Evolutionary conservation across 1,284 basidiomycete species (phyloP), one percentile per base, ranked within the genome.

Genomic region (Pseudozyma sp.): DNA sequence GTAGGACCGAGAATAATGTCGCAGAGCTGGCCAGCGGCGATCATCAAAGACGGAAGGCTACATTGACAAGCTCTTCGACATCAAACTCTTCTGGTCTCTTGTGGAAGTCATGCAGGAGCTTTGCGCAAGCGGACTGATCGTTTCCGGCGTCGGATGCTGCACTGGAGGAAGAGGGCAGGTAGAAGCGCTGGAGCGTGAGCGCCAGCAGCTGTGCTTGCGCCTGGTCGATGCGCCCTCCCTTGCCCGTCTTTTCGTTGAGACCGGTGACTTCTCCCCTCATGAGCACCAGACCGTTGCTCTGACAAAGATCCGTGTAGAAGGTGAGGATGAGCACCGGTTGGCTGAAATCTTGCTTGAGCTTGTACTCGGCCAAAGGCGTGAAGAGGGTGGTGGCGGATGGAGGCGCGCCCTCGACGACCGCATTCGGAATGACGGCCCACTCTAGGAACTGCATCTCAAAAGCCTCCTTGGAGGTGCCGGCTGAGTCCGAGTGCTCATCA

Each of bases 291-390:
- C 89, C 90, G 83, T 98, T 95, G 7, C 90, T 90, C 30, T 88
- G 83, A 1, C 90, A 89, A 7, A 99, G 86, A 81, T 99, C 96
- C 42, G 95, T 92, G 85, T 98, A 97, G 84, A 94, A 90, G 7
- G 96, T 97, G 49, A 98, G 83, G 37, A 93, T 92, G 30, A 99
- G 88, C 80, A 93, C 92, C 0, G 96, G 95, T 39, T 94, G 94
- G 4, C 96, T 93, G 85, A 92, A 98, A 47, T 92, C 89, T 68
- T 89, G 89, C 34, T 92, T 90, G 61, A 90, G 87, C 86, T 98
- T 97, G 89, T 94, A 99, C 86, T 98, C 96, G 76, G 93, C 92
- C 52, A 98, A 87, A 5, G 96, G 92, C 0, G 96, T 96, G 86
- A 97, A 97, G 54, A 99, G 88, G 0, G 94, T 81, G 10, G 71